phyloP scores from a whole-genome alignment of 345 rosid genomes.

The Boechera retrofracta region DNA sequence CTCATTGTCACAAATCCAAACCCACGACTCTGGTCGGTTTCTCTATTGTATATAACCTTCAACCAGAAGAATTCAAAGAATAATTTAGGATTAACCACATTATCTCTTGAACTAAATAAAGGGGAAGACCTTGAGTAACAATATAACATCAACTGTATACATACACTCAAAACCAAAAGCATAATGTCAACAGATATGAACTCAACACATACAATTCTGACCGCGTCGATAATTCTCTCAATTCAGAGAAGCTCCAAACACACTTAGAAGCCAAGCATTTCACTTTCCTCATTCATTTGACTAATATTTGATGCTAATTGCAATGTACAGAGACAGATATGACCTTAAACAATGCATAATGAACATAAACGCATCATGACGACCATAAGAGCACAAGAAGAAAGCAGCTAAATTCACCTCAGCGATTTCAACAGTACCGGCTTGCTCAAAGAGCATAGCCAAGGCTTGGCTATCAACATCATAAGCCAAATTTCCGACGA shows the following conservation, averaged over 20 bases:
- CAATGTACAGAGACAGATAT: slow-evolving; percentile 19
- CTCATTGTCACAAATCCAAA: slow-evolving; percentile 96
- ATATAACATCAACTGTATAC: neutral
- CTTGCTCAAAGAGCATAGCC: slow-evolving; percentile 84
- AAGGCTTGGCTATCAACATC: slow-evolving; percentile 80
- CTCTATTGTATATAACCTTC: slow-evolving; percentile 85
- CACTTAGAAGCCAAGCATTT: slow-evolving; percentile 2
- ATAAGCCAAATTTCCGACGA: slow-evolving; percentile 82
- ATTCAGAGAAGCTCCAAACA: neutral
- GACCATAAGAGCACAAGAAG: neutral
- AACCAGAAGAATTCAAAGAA: slow-evolving; percentile 23
- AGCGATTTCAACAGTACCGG: slow-evolving; percentile 93
- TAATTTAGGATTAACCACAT: neutral
- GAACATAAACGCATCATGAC: slow-evolving; percentile 1
- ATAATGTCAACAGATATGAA: slow-evolving; percentile 3
- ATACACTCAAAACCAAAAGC: slow-evolving; percentile 2
- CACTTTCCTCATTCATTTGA: slow-evolving; percentile 8
- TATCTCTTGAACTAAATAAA: neutral
- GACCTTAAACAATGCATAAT: slow-evolving; percentile 11
- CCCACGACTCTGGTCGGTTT: slow-evolving; percentile 88
- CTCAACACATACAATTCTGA: slow-evolving; percentile 7
- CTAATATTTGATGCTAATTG: neutral
- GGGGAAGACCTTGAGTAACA: neutral
- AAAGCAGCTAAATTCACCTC: slow-evolving; percentile 56
- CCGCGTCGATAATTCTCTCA: neutral